Evolutionary conservation across 495 filamentous ascomycete species (phyloP), one percentile per base, ranked within the genome.

Genomic region (Aspergillus taichungensis): DNA sequence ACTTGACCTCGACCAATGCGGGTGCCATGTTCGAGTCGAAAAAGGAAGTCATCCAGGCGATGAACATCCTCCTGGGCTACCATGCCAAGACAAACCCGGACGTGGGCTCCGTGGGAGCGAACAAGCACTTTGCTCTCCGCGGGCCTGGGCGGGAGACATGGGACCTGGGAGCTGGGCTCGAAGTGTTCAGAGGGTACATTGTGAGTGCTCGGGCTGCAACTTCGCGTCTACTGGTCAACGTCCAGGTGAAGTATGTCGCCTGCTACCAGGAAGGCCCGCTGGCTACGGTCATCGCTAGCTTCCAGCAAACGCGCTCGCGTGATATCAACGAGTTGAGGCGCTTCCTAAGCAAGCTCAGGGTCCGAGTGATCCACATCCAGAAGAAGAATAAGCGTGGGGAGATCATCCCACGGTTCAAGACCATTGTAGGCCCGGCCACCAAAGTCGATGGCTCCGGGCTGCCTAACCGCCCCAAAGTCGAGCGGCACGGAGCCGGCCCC

Each of bases 181-280:
- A 73, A 1, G 72, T 75, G 3, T 59, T 83, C 0, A 75, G 83
- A 40, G 84, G 84, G 0, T 87, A 75, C 51, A 84, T 84, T 47
- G 69, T 80, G 42, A 85, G 81, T 60, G 75, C 81, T 11, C 79
- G 83, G 14, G 67, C 74, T 0, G 80, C 78, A 7, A 85, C 84
- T 3, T 74, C 76, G 3, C 73, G 82, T 6, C 52, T 84, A 8
- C 63, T 86, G 1, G 59, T 85, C 4, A 85, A 87, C 42, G 72
- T 77, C 3, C 69, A 74, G 42, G 68, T 74, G 34, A 72, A 71
- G 37, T 66, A 74, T 44, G 29, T 59, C 4, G 71, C 69, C 3
- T 64, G 60, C 40, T 72, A 69, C 51, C 40, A 69, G 35, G 46
- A 52, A 34, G 65, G 63, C 3, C 53, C 53, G n/a, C 42, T 74